phyloP scores from a whole-genome alignment of 306 rosid genomes.

The Boehmeria nivea region DNA sequence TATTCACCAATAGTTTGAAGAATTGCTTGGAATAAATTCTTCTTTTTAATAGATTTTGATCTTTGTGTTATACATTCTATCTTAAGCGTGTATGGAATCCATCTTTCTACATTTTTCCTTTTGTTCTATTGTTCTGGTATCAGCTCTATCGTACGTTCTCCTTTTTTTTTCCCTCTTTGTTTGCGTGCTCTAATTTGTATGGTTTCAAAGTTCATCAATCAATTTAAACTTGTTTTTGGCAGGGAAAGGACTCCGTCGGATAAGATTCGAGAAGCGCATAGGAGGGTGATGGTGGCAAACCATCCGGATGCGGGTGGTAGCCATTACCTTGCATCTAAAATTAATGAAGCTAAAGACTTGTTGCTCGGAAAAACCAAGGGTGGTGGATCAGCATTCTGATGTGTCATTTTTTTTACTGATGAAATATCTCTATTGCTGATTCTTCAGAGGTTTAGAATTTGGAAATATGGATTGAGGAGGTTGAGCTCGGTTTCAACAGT shows the following conservation, averaged over 20 bases:
- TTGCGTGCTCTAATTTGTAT: no score
- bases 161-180: no score
- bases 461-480: not conserved
- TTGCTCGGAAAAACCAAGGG: constrained; percentile 61
- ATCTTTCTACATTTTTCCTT: no score
- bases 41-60: no score
- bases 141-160: not conserved
- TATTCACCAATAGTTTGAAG: no score
- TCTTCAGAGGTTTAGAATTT: constrained; percentile 1
- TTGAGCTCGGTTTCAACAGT: not conserved
- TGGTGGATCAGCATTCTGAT: constrained; percentile 68
- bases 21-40: no score
- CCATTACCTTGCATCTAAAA: constrained; percentile 88
- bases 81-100: no score
- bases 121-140: not conserved
- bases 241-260: constrained; percentile 58
- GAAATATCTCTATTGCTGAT: not conserved
- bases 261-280: constrained; percentile 82
- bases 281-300: constrained; percentile 94
- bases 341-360: constrained; percentile 83
- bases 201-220: not conserved
- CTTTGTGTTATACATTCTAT: no score
- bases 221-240: constrained; percentile 5
- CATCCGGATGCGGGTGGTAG: constrained; percentile 98
- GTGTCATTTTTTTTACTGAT: not conserved